A percentile compares a stretch with the other conserved stretches of the same genome.
These are phyloP conservation scores for Saccharomyces hybrid DNA, from an alignment of 1,139 yeast species.

Conservation along the genomic window DNA sequence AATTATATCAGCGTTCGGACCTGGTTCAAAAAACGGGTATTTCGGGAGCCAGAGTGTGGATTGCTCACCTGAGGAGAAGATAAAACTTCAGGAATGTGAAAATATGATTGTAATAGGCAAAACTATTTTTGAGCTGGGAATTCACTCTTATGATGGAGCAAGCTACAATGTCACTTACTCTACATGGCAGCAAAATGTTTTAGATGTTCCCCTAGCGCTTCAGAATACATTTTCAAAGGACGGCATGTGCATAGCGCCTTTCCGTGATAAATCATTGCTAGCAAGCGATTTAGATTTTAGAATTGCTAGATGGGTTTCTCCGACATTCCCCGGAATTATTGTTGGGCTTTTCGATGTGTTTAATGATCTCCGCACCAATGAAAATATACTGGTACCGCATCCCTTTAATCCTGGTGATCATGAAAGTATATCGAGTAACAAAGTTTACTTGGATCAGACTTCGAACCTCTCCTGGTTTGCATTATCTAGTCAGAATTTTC, in stretches of 20 bases:
- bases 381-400: conserved; percentile 50
- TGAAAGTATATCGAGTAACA: conserved; percentile 23
- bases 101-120: conserved; percentile 33
- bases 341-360: conserved; percentile 32
- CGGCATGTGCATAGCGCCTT: conserved; percentile 72
- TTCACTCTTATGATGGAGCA: conserved; percentile 58
- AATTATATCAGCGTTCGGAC: conserved; percentile 65
- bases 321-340: conserved; percentile 30
- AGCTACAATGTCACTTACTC: conserved; percentile 85
- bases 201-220: conserved; percentile 59
- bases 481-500: conserved; percentile 67
- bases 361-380: conserved; percentile 19
- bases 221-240: conserved; percentile 54
- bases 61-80: conserved; percentile 3
- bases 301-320: conserved; percentile 73
- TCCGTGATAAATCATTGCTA: conserved; percentile 62
- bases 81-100: conserved; percentile 14
- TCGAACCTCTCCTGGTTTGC: conserved; percentile 78
- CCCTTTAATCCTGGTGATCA: conserved; percentile 40
- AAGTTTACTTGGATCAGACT: conserved; percentile 61
- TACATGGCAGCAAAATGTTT: conserved; percentile 80
- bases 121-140: conserved; percentile 49
- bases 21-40: conserved; percentile 23
- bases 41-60: not conserved
- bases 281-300: conserved; percentile 61